phyloP scores from a whole-genome alignment of 345 rosid species.

The Murraya paniculata region DNA sequence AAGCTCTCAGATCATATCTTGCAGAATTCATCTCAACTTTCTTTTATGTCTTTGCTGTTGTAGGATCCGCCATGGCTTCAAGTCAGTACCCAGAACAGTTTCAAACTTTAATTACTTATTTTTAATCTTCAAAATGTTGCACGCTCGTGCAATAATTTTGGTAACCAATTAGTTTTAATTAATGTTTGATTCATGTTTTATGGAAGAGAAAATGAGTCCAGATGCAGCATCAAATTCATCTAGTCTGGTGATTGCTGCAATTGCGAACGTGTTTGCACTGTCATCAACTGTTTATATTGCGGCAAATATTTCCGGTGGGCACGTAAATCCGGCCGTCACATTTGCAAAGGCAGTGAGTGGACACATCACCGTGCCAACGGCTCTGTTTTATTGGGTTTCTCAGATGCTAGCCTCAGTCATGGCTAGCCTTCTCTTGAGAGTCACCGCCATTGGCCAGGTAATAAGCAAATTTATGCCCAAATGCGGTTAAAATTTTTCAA shows the following conservation, averaged over 20 bases:
- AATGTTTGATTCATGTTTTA: background rate
- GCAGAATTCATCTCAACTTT: conserved; percentile 93
- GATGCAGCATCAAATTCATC: conserved; percentile 55
- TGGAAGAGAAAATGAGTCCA: conserved; percentile 66
- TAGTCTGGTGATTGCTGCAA: conserved; percentile 51
- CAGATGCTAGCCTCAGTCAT: conserved; percentile 80
- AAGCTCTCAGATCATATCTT: conserved; percentile 65
- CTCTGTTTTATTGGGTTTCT: conserved; percentile 80
- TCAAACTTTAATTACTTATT: too few species aligned
- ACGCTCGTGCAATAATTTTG: too few species aligned
- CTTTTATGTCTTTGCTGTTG: conserved; percentile 71
- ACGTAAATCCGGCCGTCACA: conserved; percentile 92
- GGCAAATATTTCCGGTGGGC: conserved; percentile 71
- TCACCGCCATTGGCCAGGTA: conserved; percentile 59
- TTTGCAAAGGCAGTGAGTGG: conserved; percentile 84
- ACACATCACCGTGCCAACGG: conserved; percentile 63
- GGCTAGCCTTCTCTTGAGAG: conserved; percentile 73
- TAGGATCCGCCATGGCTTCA: conserved; percentile 88
- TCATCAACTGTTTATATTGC: conserved; percentile 67
- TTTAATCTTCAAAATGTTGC: too few species aligned
- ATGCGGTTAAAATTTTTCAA: background rate
- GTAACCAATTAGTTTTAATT: too few species aligned
- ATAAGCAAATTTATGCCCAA: background rate
- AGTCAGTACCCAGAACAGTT: conserved; percentile 31
- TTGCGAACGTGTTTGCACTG: conserved; percentile 69